These are phyloP conservation scores for Naumovozyma castellii DNA, from an alignment of 805 yeast species.

Conservation along the genomic window DNA sequence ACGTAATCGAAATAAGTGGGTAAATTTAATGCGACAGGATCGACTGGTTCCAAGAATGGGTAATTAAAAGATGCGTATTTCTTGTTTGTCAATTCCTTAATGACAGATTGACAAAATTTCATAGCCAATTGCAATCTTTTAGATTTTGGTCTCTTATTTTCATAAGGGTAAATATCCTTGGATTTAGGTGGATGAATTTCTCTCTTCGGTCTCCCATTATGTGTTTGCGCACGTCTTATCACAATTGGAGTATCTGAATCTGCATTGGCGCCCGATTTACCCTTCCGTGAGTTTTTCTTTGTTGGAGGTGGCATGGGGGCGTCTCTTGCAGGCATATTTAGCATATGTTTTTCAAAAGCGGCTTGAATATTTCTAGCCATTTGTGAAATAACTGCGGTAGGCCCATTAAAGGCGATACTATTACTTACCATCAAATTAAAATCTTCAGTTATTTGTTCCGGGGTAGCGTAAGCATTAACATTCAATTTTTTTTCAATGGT, in stretches of 20 bases:
- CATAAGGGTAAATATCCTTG: slow-evolving; percentile 79
- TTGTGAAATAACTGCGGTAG: slow-evolving; percentile 68
- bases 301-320: slow-evolving; percentile 22
- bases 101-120: slow-evolving; percentile 70
- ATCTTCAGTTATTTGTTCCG: slow-evolving; percentile 63
- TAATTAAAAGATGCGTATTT: slow-evolving; percentile 77
- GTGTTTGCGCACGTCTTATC: slow-evolving; percentile 66
- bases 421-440: slow-evolving; percentile 77
- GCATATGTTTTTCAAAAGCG: slow-evolving; percentile 85
- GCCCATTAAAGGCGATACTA: slow-evolving; percentile 80
- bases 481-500: slow-evolving; percentile 78
- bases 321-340: slow-evolving; percentile 74
- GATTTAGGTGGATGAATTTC: slow-evolving; percentile 95
- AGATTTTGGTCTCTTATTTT: slow-evolving; percentile 64
- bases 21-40: slow-evolving; percentile 85
- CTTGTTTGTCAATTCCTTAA: slow-evolving; percentile 74
- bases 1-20: slow-evolving; percentile 83
- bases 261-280: slow-evolving; percentile 8
- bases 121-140: slow-evolving; percentile 87
- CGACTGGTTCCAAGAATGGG: slow-evolving; percentile 91
- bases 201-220: slow-evolving; percentile 85
- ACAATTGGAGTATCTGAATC: slow-evolving; percentile 31
- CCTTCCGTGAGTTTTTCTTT: slow-evolving; percentile 21
- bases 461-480: slow-evolving; percentile 60
- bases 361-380: slow-evolving; percentile 90